Evolutionary conservation across 768 basidiomycete genomes (phyloP).

Genomic region (Suillus alpinus): DNA sequence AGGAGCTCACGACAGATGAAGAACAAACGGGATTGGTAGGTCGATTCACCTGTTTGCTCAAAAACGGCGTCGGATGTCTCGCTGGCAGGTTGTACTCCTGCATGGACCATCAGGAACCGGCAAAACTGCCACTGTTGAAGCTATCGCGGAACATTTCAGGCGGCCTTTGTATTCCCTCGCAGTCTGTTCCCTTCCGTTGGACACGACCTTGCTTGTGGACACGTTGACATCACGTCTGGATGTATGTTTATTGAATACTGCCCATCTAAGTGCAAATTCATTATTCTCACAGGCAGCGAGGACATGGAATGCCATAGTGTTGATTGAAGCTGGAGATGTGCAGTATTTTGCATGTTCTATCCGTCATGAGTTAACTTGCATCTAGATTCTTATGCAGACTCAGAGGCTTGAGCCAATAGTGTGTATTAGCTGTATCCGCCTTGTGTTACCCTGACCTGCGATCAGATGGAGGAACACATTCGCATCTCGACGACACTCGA

Average conservation of each 20-base stretch:
- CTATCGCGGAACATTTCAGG: background rate
- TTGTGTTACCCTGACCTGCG: background rate
- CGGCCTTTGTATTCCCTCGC: background rate
- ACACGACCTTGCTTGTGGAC: background rate
- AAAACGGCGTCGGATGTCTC: background rate
- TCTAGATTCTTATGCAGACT: background rate
- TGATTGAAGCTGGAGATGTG: background rate
- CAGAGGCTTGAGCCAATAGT: conserved; percentile 1
- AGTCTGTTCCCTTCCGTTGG: background rate
- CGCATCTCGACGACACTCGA: background rate
- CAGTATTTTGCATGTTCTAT: background rate
- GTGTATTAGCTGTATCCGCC: background rate
- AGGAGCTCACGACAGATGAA: background rate
- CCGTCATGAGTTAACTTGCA: background rate
- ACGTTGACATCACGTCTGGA: background rate
- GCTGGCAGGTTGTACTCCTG: conserved; percentile 74
- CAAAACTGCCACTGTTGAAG: conserved; percentile 55
- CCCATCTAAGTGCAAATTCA: background rate
- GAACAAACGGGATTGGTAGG: background rate
- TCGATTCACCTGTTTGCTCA: background rate
- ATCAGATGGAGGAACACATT: background rate
- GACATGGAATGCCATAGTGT: background rate
- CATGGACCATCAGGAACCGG: conserved; percentile 98
- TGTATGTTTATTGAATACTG: background rate
- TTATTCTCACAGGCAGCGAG: background rate